Evolutionary conservation across 768 basidiomycete species (phyloP), one percentile per base, ranked within the genome.

Genomic region (Podaxis mareebaensis): DNA sequence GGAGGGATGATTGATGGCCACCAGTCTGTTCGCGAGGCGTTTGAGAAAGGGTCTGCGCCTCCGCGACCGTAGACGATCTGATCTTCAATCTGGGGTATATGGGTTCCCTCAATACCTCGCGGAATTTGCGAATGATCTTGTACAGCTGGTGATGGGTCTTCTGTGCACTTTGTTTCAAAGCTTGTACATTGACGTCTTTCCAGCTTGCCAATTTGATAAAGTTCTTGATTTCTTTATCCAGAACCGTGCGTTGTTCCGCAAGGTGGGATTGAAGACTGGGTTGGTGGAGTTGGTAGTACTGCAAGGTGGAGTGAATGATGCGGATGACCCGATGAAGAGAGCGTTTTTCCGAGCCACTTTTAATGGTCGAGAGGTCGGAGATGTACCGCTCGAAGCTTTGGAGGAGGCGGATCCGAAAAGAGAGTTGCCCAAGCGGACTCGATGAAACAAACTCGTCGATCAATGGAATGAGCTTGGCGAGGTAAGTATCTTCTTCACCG

Each of bases 121-220:
- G 86, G 79, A 95, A 96, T 77, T 94, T 97, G 57, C 93, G 86
- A 64, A 98, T 85, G 66, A 87, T 83, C 73, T 93, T 94, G 83
- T 93, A 95, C 2, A 99, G 79, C 66, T 96, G 93, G 63, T 88
- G 89, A 73, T 99, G 97, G 1, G 94, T 95, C 69, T 82, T 87
- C 64, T 91, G 87, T 0, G 97, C 95, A 71, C 95, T 97, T 64
- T 91, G 89, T 73, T 91, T 92, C 63, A 99, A 81, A 2, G 97
- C 95, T 66, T 93, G 90, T 10, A 99, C 91, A 69, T 99, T 99
- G 71, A 95, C 79, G 71, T 99, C 97, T 74, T 92, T 97, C 97
- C 97, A 99, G 70, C 95, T 98, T 1, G 97, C 97, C 51, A 99
- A 81, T 74, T 95, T 96, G 79, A 99, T 90, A 71, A 95, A 89